Evolutionary conservation across 2,329 filamentous ascomycete species (phyloP).

Genomic region (Paecilomyces niveus): DNA sequence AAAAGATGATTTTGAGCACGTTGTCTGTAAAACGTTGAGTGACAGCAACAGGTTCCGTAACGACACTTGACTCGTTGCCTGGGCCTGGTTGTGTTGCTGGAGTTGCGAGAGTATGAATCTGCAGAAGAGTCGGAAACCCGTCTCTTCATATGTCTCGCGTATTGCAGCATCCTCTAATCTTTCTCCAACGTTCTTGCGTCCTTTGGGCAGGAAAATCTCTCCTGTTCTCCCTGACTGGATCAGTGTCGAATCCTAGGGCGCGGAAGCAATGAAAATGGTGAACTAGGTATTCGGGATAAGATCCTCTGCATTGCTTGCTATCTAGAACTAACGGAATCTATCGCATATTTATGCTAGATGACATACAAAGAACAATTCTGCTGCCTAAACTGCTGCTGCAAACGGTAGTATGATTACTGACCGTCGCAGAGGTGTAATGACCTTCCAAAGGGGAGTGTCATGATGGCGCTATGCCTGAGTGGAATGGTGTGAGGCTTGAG

Average conservation of each 20-base stretch:
- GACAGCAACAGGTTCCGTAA: slow-evolving; percentile 4
- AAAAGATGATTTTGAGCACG: slow-evolving; percentile 11
- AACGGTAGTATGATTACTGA: too few relatives aligned
- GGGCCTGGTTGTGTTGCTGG: slow-evolving; percentile 1
- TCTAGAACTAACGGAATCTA: too few relatives aligned
- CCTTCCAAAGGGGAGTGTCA: not conserved
- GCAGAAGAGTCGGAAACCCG: slow-evolving; percentile 1
- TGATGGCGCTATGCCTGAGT: too few relatives aligned
- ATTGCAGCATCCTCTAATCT: slow-evolving; percentile 14
- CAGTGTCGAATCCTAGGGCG: too few relatives aligned
- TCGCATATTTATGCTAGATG: too few relatives aligned
- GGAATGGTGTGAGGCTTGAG: too few relatives aligned
- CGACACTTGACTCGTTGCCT: not conserved
- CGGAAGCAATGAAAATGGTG: too few relatives aligned
- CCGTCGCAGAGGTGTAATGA: slow-evolving; percentile 1
- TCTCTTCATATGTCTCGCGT: slow-evolving; percentile 21
- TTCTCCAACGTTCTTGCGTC: slow-evolving; percentile 19
- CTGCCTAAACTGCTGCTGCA: too few relatives aligned
- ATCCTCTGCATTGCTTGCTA: too few relatives aligned
- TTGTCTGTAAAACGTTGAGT: slow-evolving; percentile 1
- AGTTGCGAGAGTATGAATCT: not conserved
- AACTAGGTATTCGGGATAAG: too few relatives aligned
- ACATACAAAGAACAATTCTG: too few relatives aligned
- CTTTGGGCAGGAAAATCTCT: slow-evolving; percentile 18
- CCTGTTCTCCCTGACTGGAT: slow-evolving; percentile 5